Conservation (phyloP, 2,329 filamentous ascomycete genomes). For the Diaporthe citriasiana region DNA sequence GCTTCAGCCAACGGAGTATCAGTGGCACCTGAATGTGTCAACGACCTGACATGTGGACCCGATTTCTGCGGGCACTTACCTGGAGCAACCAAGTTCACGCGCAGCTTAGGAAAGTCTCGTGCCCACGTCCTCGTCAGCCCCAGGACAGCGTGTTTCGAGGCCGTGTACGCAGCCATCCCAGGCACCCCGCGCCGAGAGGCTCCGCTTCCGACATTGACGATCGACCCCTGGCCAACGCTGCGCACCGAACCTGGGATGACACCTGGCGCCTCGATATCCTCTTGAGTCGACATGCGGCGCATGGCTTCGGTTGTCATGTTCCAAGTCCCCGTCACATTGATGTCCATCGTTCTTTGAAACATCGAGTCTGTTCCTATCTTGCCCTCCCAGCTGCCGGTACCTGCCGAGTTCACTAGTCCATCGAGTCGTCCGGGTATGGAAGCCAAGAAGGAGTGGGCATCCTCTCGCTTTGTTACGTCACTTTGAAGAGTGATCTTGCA, state of each 20-base stretch:
- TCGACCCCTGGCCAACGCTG: neutral
- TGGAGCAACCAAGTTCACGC: slow-evolving; percentile 10
- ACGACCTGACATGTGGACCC: too few species aligned
- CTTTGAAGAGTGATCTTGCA: neutral
- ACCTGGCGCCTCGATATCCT: slow-evolving; percentile 4
- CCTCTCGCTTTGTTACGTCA: neutral
- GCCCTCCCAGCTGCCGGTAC: slow-evolving; percentile 3
- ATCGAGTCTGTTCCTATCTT: neutral
- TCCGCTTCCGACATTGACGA: neutral
- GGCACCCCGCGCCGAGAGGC: neutral
- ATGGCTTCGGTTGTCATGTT: neutral
- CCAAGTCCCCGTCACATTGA: slow-evolving; percentile 10
- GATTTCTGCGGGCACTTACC: neutral
- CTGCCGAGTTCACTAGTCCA: neutral
- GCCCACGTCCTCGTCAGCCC: slow-evolving; percentile 3
- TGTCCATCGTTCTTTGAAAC: slow-evolving; percentile 1
- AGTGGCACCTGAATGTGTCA: neutral
- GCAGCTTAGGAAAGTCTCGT: neutral
- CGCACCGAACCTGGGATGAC: neutral
- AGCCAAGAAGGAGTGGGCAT: neutral
- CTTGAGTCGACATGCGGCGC: slow-evolving; percentile 1
- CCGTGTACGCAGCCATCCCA: slow-evolving; percentile 17
- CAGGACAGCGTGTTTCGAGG: slow-evolving; percentile 11
- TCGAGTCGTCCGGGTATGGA: slow-evolving; percentile 7
- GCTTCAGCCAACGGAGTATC: slow-evolving; percentile 1